Conservation (phyloP, 441 rosid species). For the Aleurites moluccanus region DNA sequence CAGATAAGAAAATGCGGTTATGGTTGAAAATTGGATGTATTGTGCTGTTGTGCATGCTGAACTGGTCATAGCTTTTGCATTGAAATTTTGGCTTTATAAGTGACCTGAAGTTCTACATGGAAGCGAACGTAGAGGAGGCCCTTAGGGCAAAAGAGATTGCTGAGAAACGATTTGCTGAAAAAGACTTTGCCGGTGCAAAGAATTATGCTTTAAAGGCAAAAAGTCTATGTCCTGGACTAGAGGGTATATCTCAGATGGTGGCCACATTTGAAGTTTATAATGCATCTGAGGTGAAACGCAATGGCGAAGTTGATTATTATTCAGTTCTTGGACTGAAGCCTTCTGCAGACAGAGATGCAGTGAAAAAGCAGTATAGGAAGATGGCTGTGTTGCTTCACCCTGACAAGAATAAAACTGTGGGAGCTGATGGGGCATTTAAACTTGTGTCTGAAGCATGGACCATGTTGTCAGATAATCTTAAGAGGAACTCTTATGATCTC, state of each 20-base stretch:
- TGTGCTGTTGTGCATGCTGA: constrained; percentile 24
- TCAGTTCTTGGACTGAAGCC: constrained; percentile 91
- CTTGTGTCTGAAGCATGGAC: constrained; percentile 96
- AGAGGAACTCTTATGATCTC: constrained; percentile 69
- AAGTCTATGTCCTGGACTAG: constrained; percentile 71
- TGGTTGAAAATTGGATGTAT: constrained; percentile 31
- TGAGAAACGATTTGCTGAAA: constrained; percentile 77
- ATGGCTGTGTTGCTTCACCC: constrained; percentile 95
- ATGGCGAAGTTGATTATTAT: constrained; percentile 75
- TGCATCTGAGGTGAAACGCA: constrained; percentile 66
- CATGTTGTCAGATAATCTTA: constrained; percentile 62
- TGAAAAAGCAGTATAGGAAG: constrained; percentile 86
- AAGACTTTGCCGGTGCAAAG: constrained; percentile 73
- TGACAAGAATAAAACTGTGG: constrained; percentile 89
- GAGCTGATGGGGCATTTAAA: constrained; percentile 97
- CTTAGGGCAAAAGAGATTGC: constrained; percentile 82
- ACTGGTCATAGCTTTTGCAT: constrained; percentile 37
- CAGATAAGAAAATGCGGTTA: constrained; percentile 49
- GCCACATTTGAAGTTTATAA: constrained; percentile 81
- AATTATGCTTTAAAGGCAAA: constrained; percentile 82
- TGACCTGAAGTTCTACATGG: constrained; percentile 51
- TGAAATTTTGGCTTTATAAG: constrained; percentile 28
- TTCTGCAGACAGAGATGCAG: constrained; percentile 75
- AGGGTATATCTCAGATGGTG: constrained; percentile 91
- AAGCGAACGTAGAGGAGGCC: constrained; percentile 72